phyloP scores from a whole-genome alignment of 805 yeast genomes.

The Ogataea pilisensis region DNA sequence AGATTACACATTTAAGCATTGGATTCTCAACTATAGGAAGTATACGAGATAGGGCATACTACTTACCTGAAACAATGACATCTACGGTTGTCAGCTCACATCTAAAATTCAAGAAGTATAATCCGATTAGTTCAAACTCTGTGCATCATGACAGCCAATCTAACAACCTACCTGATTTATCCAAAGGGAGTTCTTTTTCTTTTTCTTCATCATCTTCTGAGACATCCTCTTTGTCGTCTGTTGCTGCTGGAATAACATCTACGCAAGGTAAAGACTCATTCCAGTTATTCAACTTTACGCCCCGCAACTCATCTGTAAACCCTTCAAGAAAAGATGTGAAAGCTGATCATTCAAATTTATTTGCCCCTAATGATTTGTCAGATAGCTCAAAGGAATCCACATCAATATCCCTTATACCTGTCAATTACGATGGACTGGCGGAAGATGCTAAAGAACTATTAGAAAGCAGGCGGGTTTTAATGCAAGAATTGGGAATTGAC shows the following conservation, averaged over 20 bases:
- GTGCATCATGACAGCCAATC: neutral
- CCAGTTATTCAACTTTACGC: neutral
- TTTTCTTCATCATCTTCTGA: neutral
- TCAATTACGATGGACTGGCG: constrained; percentile 12
- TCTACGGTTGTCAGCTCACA: constrained; percentile 14
- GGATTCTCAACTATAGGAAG: too few relatives aligned
- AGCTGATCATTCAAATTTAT: neutral
- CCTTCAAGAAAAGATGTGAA: neutral
- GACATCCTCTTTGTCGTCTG: neutral
- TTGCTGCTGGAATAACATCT: neutral
- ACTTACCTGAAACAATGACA: constrained; percentile 4
- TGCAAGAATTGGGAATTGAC: constrained; percentile 41
- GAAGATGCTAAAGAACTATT: constrained; percentile 38
- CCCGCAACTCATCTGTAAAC: too few relatives aligned
- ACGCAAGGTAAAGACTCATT: neutral
- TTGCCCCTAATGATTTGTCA: neutral
- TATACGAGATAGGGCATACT: too few relatives aligned
- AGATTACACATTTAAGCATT: too few relatives aligned
- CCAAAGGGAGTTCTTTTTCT: neutral
- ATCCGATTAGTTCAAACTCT: constrained; percentile 4
- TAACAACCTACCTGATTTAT: neutral
- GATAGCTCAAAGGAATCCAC: neutral
- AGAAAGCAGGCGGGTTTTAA: constrained; percentile 39
- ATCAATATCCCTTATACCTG: neutral
- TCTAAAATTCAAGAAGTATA: constrained; percentile 14